Percentiles rank a stretch among this genome's conserved stretches.
phyloP scores from a whole-genome alignment of 1,139 yeast genomes.

The Saccharomyces hybrid region DNA sequence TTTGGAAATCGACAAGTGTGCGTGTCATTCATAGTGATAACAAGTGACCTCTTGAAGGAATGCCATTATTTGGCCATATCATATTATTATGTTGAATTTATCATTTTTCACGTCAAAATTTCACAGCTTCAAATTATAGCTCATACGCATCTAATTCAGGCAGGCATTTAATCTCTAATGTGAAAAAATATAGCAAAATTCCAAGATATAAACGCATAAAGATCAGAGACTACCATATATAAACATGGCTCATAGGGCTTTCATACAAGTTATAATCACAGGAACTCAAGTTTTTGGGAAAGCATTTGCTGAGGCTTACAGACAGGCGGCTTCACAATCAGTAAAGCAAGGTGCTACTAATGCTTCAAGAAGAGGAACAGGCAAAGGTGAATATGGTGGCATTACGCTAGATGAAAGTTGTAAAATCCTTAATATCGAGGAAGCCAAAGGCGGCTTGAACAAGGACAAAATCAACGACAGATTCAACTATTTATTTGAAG shows the following conservation, averaged over 20 bases:
- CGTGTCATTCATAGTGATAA: too few species aligned
- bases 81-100: neutral
- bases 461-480: constrained; percentile 62
- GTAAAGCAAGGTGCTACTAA: constrained; percentile 59
- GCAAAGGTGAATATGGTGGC: constrained; percentile 53
- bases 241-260: constrained; percentile 73
- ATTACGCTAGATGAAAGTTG: constrained; percentile 82
- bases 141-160: neutral
- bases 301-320: constrained; percentile 95
- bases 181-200: neutral
- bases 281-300: constrained; percentile 95
- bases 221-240: neutral
- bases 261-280: constrained; percentile 83
- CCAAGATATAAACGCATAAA: neutral
- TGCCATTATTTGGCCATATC: too few species aligned
- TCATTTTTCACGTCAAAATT: neutral
- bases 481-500: constrained; percentile 75
- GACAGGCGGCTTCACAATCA: constrained; percentile 87
- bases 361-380: constrained; percentile 43
- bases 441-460: constrained; percentile 38
- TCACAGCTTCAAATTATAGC: neutral
- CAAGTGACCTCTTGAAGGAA: too few species aligned
- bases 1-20: too few species aligned
- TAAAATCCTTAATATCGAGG: constrained; percentile 76
- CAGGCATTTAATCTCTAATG: neutral